Evolutionary conservation across 108 stramenopile genomes (phyloP), one percentile per base, ranked within the genome.

Genomic region (Aurantiochytrium sp.): DNA sequence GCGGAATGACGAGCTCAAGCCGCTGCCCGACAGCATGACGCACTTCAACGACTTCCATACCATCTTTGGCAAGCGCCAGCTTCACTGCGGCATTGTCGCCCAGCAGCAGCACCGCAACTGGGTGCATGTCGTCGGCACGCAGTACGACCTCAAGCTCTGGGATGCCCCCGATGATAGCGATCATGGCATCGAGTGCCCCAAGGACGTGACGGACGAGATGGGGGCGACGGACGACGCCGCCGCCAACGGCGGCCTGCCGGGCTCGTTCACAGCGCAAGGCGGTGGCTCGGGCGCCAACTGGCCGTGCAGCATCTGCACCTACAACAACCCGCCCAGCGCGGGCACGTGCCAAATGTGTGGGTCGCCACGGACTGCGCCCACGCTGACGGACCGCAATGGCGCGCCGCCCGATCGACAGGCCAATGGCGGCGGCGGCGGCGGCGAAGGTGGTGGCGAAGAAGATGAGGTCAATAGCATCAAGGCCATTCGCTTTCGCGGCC

Each of bases 51-150:
- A 87, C 39, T 87, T 68, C 30, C 65, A 87, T 4, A 48, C 68
- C 10, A 68, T 87, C 19, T 87, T 87, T 87, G 87, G 87, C 27
- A 68, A 68, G 39, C 65, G 45, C 4, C 37, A 65, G 37, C 37
- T 87, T 15, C 87, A 87, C 21, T 87, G 87, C 27, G 87, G 87
- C 15, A 68, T 87, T 50, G 87, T 87, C 21, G 37, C 37, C 3
- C 36, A 37, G n/a, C 65, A 87, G 68, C 65, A 87, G 27, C 87
- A 87, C 41, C 87, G 87, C 3, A 30, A 39, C 27, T 87, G 87
- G 87, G 87, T 87, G 68, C 87, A 87, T 45, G 87, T 87, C 27
- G 87, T 87, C 6, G 87, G 87, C 6, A 87, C 87, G 24, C 36
- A 87, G 65, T 87, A 39, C 36, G 87, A 87, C 30, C 45, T 87